phyloP scores from a whole-genome alignment of 768 basidiomycete species.

The Lactarius tabidus region DNA sequence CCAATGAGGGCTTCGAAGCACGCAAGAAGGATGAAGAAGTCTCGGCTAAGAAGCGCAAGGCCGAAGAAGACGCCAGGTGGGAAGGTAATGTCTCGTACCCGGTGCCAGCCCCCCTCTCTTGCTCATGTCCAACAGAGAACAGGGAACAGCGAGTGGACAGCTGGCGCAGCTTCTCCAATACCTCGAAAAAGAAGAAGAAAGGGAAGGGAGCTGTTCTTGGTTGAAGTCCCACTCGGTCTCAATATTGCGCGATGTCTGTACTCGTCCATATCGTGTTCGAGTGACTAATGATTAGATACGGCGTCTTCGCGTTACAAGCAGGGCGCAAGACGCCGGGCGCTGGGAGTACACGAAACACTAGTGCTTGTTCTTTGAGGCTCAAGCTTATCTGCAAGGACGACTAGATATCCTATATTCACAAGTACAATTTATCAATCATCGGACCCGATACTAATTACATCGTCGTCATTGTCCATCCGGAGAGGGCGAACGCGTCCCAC shows the following conservation, averaged over 20 bases:
- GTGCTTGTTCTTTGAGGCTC: neutral
- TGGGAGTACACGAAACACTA: neutral
- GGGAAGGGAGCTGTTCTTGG: slow-evolving; percentile 63
- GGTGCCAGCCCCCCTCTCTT: neutral
- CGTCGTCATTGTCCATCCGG: slow-evolving; percentile 6
- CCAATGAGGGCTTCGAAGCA: slow-evolving; percentile 91
- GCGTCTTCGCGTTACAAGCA: neutral
- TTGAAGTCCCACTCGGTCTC: slow-evolving; percentile 29
- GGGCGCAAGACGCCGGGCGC: neutral
- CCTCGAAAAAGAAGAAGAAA: slow-evolving; percentile 82
- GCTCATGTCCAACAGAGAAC: slow-evolving; percentile 44
- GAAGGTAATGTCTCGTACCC: slow-evolving; percentile 54
- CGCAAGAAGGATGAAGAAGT: slow-evolving; percentile 88
- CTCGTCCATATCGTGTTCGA: slow-evolving; percentile 14
- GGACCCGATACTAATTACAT: slow-evolving; percentile 22
- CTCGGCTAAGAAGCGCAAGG: slow-evolving; percentile 73
- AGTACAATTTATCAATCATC: slow-evolving; percentile 7
- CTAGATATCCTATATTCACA: neutral
- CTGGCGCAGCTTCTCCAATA: slow-evolving; percentile 71
- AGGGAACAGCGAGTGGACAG: slow-evolving; percentile 81
- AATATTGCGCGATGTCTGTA: slow-evolving; percentile 7
- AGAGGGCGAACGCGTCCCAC: neutral
- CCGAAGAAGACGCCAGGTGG: slow-evolving; percentile 84
- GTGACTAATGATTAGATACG: slow-evolving; percentile 21
- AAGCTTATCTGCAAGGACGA: neutral